Evolutionary conservation across 1,284 basidiomycete genomes (phyloP), one percentile per base, ranked within the genome.

Genomic region (Ustilago tritici): DNA sequence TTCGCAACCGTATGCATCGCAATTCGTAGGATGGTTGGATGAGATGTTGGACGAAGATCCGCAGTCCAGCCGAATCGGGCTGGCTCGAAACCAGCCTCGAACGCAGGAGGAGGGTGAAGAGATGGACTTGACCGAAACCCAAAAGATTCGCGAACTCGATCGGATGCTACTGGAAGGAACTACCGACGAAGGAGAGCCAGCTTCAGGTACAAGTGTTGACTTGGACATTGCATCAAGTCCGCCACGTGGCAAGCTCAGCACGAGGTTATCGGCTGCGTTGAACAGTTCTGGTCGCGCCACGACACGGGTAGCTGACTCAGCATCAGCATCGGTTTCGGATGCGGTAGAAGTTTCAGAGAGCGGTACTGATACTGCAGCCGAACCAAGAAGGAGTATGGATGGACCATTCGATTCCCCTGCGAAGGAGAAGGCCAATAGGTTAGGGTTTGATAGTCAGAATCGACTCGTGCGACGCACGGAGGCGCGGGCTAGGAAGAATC

Each of bases 401-500:
- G 76, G 64, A 4, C 66, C 71, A 0, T 55, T 68, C 3, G 71
- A 78, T 38, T 78, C 76, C 11, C 76, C 76, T 10, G 52, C 71
- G 11, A 65, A 69, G 49, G 63, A 65, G 43, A 74, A 68, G 32
- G 76, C 76, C 9, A 49, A 65, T 53, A 63, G 76, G 36, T 52
- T 78, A 4, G 68, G 71, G 41, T 75, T 78, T 28, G 76, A 78
- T 41, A 71, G 59, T 19, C 71, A 78, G 50, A 74, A 78, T 34
- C 65, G 71, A 1, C 56, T 78, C 10, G 68, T 78, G 1, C 54
- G 76, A 41, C 65, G 56, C 8, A 56, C 19, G 14, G 38, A 56
- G 31, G 12, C 52, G 0, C 62, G 43, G 32, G 11, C 4, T 3
- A 56, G 59, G 35, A 71, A 58, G 32, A 54, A 53, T 8, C 62